Percentiles rank a stretch among this genome's conserved stretches.
phyloP scores from a whole-genome alignment of 306 rosid genomes.

The Gastrolobium bilobum region DNA sequence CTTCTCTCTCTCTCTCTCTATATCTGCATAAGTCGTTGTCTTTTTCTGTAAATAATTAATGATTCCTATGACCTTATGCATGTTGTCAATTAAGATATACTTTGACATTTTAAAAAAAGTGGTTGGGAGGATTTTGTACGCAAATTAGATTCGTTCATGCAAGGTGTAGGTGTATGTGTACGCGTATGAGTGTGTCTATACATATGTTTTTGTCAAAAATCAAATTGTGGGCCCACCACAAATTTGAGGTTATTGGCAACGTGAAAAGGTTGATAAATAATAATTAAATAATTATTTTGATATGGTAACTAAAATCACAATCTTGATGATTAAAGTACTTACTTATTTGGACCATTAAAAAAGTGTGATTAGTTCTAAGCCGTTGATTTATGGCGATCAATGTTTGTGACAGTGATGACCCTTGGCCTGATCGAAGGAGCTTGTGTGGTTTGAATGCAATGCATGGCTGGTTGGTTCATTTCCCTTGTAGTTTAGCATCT shows the following conservation, averaged over 20 bases:
- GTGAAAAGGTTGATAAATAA: slow-evolving; percentile 22
- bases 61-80: slow-evolving; percentile 30
- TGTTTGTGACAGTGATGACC: slow-evolving; percentile 51
- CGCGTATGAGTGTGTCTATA: not conserved
- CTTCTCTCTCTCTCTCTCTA: not conserved
- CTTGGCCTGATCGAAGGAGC: slow-evolving; percentile 47
- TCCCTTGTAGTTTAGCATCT: slow-evolving; percentile 36
- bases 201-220: slow-evolving; percentile 28
- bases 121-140: slow-evolving; percentile 58
- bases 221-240: slow-evolving; percentile 57
- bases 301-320: slow-evolving; percentile 33
- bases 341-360: slow-evolving; percentile 20
- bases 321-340: slow-evolving; percentile 39
- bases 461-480: slow-evolving; percentile 47
- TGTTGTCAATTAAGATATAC: slow-evolving; percentile 45
- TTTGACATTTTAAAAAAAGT: slow-evolving; percentile 43
- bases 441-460: slow-evolving; percentile 44
- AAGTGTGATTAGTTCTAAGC: slow-evolving; percentile 19
- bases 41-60: slow-evolving; percentile 21
- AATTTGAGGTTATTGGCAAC: slow-evolving; percentile 49
- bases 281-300: slow-evolving; percentile 11
- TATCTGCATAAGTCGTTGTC: slow-evolving; percentile 19
- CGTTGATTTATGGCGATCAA: slow-evolving; percentile 38
- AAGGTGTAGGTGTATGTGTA: slow-evolving; percentile 41
- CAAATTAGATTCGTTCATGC: slow-evolving; percentile 64